These are phyloP conservation scores for Cicer judaicum DNA, from an alignment of 306 rosid species.

Conservation along the genomic window DNA sequence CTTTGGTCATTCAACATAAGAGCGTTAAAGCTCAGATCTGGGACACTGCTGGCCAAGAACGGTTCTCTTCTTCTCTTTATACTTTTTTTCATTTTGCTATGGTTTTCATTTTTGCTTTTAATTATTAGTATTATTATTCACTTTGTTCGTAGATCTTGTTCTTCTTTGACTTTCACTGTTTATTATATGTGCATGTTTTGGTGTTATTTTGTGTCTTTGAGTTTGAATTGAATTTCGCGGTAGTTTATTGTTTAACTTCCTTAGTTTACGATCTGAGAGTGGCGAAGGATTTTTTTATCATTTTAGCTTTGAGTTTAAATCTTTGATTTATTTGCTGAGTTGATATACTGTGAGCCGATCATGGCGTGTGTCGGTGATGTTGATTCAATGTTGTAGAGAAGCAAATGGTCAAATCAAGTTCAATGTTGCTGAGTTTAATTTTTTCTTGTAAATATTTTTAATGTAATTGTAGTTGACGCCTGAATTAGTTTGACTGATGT, in stretches of 20 bases:
- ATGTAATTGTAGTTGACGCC: background rate
- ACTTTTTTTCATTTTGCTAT: background rate
- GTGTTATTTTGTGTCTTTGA: background rate
- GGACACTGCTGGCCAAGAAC: conserved; percentile 99
- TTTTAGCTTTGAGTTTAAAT: conserved; percentile 3
- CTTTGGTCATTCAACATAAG: conserved; percentile 81
- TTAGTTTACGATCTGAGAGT: background rate
- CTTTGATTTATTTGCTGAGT: conserved; percentile 1
- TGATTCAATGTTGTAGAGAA: background rate
- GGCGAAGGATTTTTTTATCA: background rate
- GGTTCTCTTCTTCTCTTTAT: conserved; percentile 49
- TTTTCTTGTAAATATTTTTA: background rate
- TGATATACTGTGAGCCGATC: conserved; percentile 24
- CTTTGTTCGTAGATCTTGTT: background rate
- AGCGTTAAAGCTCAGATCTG: conserved; percentile 99
- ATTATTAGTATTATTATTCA: background rate
- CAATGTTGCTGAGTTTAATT: conserved; percentile 8
- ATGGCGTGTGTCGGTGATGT: background rate
- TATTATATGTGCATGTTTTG: background rate
- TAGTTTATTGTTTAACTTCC: background rate
- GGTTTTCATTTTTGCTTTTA: background rate
- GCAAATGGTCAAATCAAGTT: conserved; percentile 32
- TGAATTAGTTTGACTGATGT: conserved; percentile 23
- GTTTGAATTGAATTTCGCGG: conserved; percentile 8
- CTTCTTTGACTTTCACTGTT: background rate